Evolutionary conservation across 352 stramenopile species (phyloP).

Genomic region (Phytophthora multivora): DNA sequence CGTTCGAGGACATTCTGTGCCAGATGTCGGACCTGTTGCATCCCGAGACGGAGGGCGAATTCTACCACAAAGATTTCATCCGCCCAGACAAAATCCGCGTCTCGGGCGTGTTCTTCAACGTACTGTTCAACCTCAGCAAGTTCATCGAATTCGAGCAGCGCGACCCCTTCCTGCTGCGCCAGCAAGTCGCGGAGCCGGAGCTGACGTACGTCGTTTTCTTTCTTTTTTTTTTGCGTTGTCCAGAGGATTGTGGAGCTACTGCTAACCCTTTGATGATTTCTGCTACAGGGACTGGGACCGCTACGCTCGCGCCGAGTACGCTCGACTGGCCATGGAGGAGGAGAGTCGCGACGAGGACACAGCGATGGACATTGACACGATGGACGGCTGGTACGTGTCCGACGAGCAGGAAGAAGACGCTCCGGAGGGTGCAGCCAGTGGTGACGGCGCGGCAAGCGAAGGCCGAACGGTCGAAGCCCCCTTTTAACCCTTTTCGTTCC

Average conservation of each 20-base stretch:
- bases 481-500: conserved; percentile 48
- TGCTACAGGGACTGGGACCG: conserved; percentile 95
- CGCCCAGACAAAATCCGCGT: conserved; percentile 90
- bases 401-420: conserved; percentile 82
- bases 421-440: conserved; percentile 14
- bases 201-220: conserved; percentile 65
- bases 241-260: background rate
- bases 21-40: conserved; percentile 95
- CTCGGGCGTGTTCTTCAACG: conserved; percentile 98
- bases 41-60: conserved; percentile 76
- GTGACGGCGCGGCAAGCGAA: conserved; percentile 24
- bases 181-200: conserved; percentile 90
- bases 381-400: conserved; percentile 90
- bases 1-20: conserved; percentile 98
- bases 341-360: conserved; percentile 92
- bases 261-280: conserved; percentile 9
- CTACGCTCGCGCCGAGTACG: conserved; percentile 97
- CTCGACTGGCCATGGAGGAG: conserved; percentile 96
- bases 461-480: conserved; percentile 76
- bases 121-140: conserved; percentile 99
- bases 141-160: conserved; percentile 99
- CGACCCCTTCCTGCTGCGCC: conserved; percentile 97
- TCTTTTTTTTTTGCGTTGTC: background rate
- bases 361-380: conserved; percentile 89
- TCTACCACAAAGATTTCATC: conserved; percentile 79